Conservation (phyloP, 441 rosid genomes). For the Erysimum pusillum region DNA sequence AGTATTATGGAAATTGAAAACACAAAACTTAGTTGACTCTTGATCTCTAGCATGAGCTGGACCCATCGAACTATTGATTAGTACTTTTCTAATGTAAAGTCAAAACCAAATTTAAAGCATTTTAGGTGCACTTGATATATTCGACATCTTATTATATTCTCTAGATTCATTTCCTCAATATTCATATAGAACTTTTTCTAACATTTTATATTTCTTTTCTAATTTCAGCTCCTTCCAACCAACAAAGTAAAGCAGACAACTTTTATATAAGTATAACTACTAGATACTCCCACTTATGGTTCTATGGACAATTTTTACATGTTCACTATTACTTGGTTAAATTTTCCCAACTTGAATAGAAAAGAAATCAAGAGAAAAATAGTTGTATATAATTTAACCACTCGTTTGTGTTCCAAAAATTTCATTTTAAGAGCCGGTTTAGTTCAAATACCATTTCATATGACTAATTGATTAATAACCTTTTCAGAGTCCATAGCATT, state of each 20-base stretch:
- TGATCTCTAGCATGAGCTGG: constrained; percentile 20
- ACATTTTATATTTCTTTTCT: not conserved
- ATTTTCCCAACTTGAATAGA: not conserved
- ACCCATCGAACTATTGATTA: constrained; percentile 22
- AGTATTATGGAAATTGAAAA: constrained; percentile 15
- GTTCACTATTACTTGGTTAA: too few relatives aligned
- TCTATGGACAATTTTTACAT: not conserved
- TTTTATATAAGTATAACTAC: not conserved
- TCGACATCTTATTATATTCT: constrained; percentile 19
- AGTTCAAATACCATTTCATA: not conserved
- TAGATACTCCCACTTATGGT: not conserved
- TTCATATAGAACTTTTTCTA: not conserved
- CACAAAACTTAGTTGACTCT: constrained; percentile 15
- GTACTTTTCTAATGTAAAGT: constrained; percentile 8
- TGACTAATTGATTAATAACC: not conserved
- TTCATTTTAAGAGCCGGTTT: not conserved
- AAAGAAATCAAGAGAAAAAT: not conserved
- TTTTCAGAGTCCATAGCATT: not conserved
- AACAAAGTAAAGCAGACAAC: not conserved
- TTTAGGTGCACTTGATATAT: constrained; percentile 9
- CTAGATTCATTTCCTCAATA: constrained; percentile 12
- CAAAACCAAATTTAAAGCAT: constrained; percentile 1
- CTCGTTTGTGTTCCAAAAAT: not conserved
- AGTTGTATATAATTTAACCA: not conserved
- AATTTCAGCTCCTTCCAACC: not conserved